Base-by-base conservation (phyloP, 169 alveolate genomes). In the Eimeria praecox region DNA sequence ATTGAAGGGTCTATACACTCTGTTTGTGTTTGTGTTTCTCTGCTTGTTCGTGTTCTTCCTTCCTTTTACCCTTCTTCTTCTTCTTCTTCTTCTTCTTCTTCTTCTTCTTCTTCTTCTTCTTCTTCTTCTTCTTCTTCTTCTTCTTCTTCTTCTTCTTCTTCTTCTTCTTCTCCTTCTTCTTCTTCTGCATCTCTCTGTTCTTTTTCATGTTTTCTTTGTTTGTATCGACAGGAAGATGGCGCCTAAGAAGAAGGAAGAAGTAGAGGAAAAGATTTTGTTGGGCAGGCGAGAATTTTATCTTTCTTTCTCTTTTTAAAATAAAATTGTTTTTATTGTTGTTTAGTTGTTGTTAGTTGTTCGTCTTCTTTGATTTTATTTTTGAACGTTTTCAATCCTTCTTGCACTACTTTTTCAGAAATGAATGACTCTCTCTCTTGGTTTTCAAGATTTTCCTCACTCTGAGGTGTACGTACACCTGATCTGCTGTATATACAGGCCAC, bases 211-310 rank as follows among this genome's bases (percentile, higher is more conserved):
- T n/a, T 71, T 42, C 82, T 71, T 38, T 59, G 5, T 22, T 59
- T 20, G 69, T 59, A 42, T 30, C 14, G 8, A 71, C 6, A 30
- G 46, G 71, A 44, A 52, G 14, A 97, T 97, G 98, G 98, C 98
- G 54, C 98, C 98, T 38, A 97, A 97, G 94, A 97, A 97, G 94
- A 97, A 97, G 94, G 96, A 73, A 14, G 98, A 97, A 80, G 97
- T 93, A 54, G 97, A 96, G 96, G 97, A 96, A 91, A 97, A 96
- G 87, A 85, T 96, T 59, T 77, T 95, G 33, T 86, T 97, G 54
- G 97, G 98, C 82, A 92, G 97, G 97, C 90, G 87, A 42, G 77
- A 9, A 14, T 59, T 27, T 33, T 52, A 22, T 44, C n/a, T 52
- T 77, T 64, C 56, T 16, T 64, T 59, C 38, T 49, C 12, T 16